phyloP scores from a whole-genome alignment of 345 rosid species.

The Erodium maritimum region DNA sequence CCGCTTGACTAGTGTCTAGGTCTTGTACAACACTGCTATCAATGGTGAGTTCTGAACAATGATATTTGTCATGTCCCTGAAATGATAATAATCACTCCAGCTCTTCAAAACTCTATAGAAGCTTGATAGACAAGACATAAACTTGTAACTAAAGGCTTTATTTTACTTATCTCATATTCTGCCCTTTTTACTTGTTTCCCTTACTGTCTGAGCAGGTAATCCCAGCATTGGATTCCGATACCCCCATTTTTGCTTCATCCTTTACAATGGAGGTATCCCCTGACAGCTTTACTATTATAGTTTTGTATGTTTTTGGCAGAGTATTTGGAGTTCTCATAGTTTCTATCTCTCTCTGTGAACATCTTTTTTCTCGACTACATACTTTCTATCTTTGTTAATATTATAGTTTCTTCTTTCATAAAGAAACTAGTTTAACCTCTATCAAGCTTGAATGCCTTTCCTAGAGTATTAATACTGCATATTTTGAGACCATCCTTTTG shows the following conservation, averaged over 20 bases:
- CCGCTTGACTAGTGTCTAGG: too few species aligned
- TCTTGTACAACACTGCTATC: too few species aligned
- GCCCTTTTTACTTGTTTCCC: constrained; percentile 3
- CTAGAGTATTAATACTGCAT: neutral
- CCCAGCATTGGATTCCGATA: constrained; percentile 73
- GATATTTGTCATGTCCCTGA: too few species aligned
- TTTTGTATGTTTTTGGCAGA: neutral
- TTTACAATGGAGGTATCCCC: constrained; percentile 90
- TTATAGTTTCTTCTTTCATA: neutral
- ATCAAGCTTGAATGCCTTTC: neutral
- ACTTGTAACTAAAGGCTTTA: neutral
- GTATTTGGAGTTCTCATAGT: neutral
- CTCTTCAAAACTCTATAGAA: neutral
- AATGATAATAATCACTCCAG: too few species aligned
- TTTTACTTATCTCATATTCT: constrained; percentile 5
- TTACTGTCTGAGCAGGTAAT: constrained; percentile 53
- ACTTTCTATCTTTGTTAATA: neutral
- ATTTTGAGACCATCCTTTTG: constrained; percentile 7
- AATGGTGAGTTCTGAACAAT: too few species aligned
- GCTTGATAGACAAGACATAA: neutral
- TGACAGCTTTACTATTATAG: neutral
- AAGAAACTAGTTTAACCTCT: neutral
- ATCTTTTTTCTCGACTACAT: neutral
- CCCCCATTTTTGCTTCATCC: constrained; percentile 90
- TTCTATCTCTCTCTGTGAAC: neutral